Evolutionary conservation across 768 basidiomycete species (phyloP).

Genomic region (Multifurca ochricompacta): DNA sequence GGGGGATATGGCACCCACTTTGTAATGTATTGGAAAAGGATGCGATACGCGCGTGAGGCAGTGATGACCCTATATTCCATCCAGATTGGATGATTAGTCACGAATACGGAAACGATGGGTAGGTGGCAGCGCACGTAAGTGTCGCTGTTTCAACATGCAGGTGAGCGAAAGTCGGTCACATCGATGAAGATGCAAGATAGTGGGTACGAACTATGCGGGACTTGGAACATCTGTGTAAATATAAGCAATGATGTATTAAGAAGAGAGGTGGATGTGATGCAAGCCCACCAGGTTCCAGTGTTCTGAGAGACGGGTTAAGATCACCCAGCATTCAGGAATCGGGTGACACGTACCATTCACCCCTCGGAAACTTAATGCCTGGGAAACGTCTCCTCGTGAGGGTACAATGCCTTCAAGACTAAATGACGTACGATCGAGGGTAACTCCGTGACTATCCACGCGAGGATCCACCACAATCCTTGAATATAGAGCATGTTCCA

Average conservation of each 20-base stretch:
- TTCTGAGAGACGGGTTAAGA: not conserved
- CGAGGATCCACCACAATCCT: conserved; percentile 5
- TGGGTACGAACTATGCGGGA: conserved; percentile 15
- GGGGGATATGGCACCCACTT: not conserved
- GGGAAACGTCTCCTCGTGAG: not conserved
- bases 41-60: conserved; percentile 6
- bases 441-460: conserved; percentile 3
- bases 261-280: not conserved
- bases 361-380: conserved; percentile 5
- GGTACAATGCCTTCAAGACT: not conserved
- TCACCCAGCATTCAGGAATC: not conserved
- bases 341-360: not conserved
- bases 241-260: not conserved
- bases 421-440: conserved; percentile 5
- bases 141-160: not conserved
- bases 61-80: conserved; percentile 6
- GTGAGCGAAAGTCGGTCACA: not conserved
- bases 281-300: conserved; percentile 11
- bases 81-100: not conserved
- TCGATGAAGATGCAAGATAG: conserved; percentile 1
- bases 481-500: conserved; percentile 14
- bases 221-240: conserved; percentile 10
- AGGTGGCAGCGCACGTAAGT: not conserved
- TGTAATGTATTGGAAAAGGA: conserved; percentile 13
- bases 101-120: not conserved